These are phyloP conservation scores for Ochetophila trinervis DNA, from an alignment of 306 rosid species.

Conservation along the genomic window DNA sequence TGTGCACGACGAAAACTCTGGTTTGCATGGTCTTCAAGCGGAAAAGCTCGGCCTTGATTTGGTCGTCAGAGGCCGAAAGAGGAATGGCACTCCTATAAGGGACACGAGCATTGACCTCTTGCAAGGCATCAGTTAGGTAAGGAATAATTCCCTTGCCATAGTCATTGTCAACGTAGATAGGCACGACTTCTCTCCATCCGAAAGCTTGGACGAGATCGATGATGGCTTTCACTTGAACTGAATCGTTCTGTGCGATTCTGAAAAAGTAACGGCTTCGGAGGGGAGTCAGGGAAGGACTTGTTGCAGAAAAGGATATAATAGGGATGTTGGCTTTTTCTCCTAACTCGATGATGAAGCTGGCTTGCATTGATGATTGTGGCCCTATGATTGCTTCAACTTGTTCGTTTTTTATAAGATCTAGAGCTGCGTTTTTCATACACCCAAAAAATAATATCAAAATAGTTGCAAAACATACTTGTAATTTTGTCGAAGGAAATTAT, in stretches of 20 bases:
- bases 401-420: slow-evolving; percentile 12
- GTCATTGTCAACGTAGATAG: slow-evolving; percentile 43
- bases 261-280: slow-evolving; percentile 43
- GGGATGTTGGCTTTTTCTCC: slow-evolving; percentile 33
- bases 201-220: slow-evolving; percentile 29
- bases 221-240: slow-evolving; percentile 41
- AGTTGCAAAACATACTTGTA: too few relatives aligned
- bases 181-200: slow-evolving; percentile 56
- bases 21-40: slow-evolving; percentile 30
- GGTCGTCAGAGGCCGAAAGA: slow-evolving; percentile 13
- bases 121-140: slow-evolving; percentile 33
- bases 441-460: too few relatives aligned
- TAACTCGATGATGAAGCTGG: slow-evolving; percentile 19
- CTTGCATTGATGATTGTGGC: slow-evolving; percentile 20
- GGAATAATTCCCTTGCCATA: slow-evolving; percentile 47
- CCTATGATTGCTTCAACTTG: slow-evolving; percentile 32
- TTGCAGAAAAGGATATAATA: slow-evolving; percentile 47
- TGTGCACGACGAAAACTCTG: slow-evolving; percentile 39
- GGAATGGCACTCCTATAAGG: slow-evolving; percentile 34
- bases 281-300: slow-evolving; percentile 48
- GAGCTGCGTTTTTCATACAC: not conserved
- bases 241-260: slow-evolving; percentile 34
- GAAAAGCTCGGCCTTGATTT: slow-evolving; percentile 26
- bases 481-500: too few relatives aligned
- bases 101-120: slow-evolving; percentile 27